Conservation (phyloP, 2,329 filamentous ascomycete genomes). For the Penicillium freii region DNA sequence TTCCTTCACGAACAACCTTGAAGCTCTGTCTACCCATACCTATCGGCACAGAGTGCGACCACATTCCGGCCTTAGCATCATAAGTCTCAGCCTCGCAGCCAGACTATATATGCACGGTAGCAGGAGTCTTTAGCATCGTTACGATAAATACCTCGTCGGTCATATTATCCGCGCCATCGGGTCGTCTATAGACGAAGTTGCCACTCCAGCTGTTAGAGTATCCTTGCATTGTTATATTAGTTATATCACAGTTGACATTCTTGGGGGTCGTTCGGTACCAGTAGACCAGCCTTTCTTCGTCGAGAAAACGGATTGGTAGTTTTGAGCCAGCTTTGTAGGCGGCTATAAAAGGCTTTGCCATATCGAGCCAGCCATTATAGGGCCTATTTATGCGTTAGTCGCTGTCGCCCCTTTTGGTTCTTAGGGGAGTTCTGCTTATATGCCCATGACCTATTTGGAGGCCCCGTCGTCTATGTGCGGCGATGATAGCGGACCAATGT, state of each 20-base stretch:
- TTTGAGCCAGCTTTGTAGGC: constrained; percentile 51
- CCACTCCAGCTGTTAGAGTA: constrained; percentile 47
- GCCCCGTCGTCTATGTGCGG: constrained; percentile 38
- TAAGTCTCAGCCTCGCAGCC: constrained; percentile 47
- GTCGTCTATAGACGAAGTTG: constrained; percentile 54
- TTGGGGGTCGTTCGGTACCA: constrained; percentile 56
- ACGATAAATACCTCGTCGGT: constrained; percentile 54
- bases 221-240: constrained; percentile 50
- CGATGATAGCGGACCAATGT: constrained; percentile 50
- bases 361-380: constrained; percentile 54
- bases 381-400: constrained; percentile 35
- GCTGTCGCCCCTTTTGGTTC: neutral
- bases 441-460: constrained; percentile 52
- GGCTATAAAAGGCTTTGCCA: constrained; percentile 54
- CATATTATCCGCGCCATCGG: constrained; percentile 52
- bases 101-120: constrained; percentile 47
- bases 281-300: constrained; percentile 53
- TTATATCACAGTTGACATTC: constrained; percentile 50
- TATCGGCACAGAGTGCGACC: no score
- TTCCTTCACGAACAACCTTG: no score
- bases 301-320: constrained; percentile 39
- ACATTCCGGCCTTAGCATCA: constrained; percentile 29
- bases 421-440: constrained; percentile 31
- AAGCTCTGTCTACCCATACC: no score
- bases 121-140: constrained; percentile 48